Evolutionary conservation across 805 yeast genomes (phyloP).

Genomic region (Debaryomyces prosopidis): DNA sequence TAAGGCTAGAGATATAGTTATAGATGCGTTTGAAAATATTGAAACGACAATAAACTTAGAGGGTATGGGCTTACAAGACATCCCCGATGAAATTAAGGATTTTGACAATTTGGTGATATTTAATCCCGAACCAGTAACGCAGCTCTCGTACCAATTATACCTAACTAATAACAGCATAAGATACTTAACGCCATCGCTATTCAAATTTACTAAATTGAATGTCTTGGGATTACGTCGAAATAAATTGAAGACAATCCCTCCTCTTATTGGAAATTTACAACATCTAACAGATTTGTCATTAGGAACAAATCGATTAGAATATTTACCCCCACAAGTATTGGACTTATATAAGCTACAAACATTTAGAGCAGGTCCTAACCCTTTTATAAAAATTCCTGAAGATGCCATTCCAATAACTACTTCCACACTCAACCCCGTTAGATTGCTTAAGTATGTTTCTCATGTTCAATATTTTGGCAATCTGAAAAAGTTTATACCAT

Average conservation of each 20-base stretch:
- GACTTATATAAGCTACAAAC: conserved; percentile 41
- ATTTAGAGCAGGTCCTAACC: conserved; percentile 59
- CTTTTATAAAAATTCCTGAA: conserved; percentile 27
- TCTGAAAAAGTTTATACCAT: conserved; percentile 34
- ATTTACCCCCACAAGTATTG: conserved; percentile 55
- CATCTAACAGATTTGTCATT: conserved; percentile 53
- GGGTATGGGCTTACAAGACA: conserved; percentile 42
- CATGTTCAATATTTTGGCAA: conserved; percentile 24
- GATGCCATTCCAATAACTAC: conserved; percentile 22
- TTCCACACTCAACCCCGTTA: conserved; percentile 22
- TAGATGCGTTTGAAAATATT: conserved; percentile 49
- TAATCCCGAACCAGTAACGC: conserved; percentile 18
- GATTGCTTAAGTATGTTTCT: conserved; percentile 24
- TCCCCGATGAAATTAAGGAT: conserved; percentile 62
- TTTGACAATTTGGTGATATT: conserved; percentile 54
- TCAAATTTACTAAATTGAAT: conserved; percentile 49
- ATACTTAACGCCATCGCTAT: conserved; percentile 49
- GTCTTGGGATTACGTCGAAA: conserved; percentile 56
- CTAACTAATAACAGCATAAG: conserved; percentile 51
- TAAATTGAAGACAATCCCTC: conserved; percentile 46
- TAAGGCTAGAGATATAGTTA: conserved; percentile 43
- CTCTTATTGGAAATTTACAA: conserved; percentile 41
- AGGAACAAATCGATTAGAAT: conserved; percentile 50
- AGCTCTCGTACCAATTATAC: conserved; percentile 45
- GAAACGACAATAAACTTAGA: conserved; percentile 48